Base-by-base conservation (phyloP, 139 green algal species). In the Chlorella sp. region DNA sequence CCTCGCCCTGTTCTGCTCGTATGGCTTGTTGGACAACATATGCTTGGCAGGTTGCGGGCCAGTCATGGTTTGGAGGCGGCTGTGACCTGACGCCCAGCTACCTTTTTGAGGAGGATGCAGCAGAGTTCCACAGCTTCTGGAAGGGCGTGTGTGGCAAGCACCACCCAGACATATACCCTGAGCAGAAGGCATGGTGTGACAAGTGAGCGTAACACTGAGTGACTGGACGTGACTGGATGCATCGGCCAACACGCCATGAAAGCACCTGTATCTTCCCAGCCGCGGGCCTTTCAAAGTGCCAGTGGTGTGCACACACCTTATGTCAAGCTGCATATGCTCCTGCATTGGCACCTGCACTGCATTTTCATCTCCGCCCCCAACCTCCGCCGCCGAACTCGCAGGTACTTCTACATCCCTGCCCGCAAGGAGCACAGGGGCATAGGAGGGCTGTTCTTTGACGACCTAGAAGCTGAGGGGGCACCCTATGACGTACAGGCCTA, bases 371-470 rank as follows among this genome's bases (percentile, higher is more conserved):
- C n/a, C n/a, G n/a, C n/a, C n/a, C n/a, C n/a, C n/a, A n/a, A n/a
- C n/a, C n/a, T n/a, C n/a, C n/a, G n/a, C n/a, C 42, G 42, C 42
- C 42, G 42, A 55, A 10, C 27, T 24, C 27, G 23, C 71, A 86
- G 74, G 32, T 98, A 99, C 82, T 99, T 99, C 77, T 96, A 98
- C 84, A 90, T 99, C 31, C 93, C 94, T 2, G 88, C 88, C 2
- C 85, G 95, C 31, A 83, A 86, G 67, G 95, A 99, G 89, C 90
- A 97, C 86, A 84, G 95, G 20, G 95, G 95, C 30, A 81, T 97
- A n/a, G 95, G 95, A 0, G 95, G 95, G 20, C 84, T 99, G 17
- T 99, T 99, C 78, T 99, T 97, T 68, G 95, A 99, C 68, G 95
- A 98, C 77, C 33, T 98, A 31, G 79, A n/a, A n/a, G n/a, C n/a